phyloP scores from a whole-genome alignment of 108 stramenopile genomes.

The Stephanodiscus triporus region DNA sequence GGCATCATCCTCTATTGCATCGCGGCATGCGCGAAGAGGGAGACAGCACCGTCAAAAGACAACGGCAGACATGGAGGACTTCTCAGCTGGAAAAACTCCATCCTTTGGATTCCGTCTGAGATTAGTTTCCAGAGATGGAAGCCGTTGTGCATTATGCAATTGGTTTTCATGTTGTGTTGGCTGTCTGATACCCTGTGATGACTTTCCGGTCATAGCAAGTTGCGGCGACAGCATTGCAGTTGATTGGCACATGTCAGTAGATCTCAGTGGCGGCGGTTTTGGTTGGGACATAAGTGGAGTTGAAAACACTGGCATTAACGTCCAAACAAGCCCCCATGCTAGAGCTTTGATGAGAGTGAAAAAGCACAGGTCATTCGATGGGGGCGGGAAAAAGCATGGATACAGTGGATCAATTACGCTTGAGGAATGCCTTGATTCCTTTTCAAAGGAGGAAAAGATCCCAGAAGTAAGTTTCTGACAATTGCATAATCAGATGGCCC shows the following conservation, averaged over 20 bases:
- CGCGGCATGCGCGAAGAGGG: constrained; percentile 34
- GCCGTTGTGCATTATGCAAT: constrained; percentile 75
- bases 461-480: constrained; percentile 62
- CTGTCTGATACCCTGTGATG: constrained; percentile 85
- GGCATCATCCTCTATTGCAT: constrained; percentile 11
- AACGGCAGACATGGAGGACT: constrained; percentile 70
- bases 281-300: constrained; percentile 56
- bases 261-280: constrained; percentile 78
- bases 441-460: constrained; percentile 87
- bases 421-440: constrained; percentile 86
- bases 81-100: constrained; percentile 77
- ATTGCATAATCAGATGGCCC: background rate
- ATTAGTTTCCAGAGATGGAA: constrained; percentile 76
- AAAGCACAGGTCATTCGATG: constrained; percentile 69
- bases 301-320: constrained; percentile 29
- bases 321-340: constrained; percentile 28
- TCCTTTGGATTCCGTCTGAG: constrained; percentile 85
- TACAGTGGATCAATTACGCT: constrained; percentile 74
- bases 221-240: constrained; percentile 85
- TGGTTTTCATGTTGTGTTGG: constrained; percentile 91
- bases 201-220: constrained; percentile 69
- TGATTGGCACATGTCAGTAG: constrained; percentile 90
- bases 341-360: constrained; percentile 55
- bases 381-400: constrained; percentile 54
- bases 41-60: constrained; percentile 60